Percentiles rank a stretch among this genome's conserved stretches.
Evolutionary conservation across 2,329 filamentous ascomycete species (phyloP).

Genomic region (Rhinocladiella similis): DNA sequence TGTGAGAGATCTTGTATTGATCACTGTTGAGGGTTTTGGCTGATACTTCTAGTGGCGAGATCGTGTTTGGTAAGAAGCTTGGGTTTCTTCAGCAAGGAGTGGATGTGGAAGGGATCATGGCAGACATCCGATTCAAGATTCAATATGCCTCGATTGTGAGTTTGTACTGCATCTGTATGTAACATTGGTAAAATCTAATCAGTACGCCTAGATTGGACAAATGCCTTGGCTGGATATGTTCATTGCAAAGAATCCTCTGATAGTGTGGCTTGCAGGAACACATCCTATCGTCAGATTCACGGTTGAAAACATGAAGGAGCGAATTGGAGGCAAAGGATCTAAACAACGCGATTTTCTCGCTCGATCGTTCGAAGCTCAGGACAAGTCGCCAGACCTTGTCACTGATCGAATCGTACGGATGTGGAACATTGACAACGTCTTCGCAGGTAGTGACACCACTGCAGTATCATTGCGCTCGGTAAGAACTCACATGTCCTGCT

Average conservation of each 20-base stretch:
- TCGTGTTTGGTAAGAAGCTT: constrained; percentile 35
- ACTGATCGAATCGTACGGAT: not conserved
- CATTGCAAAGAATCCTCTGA: constrained; percentile 15
- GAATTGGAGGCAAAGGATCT: constrained; percentile 42
- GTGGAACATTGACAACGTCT: constrained; percentile 3
- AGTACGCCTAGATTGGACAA: constrained; percentile 7
- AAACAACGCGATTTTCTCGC: no score
- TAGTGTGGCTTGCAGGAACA: constrained; percentile 64
- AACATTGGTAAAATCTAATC: no score
- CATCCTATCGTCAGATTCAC: constrained; percentile 73
- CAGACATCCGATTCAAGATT: constrained; percentile 25
- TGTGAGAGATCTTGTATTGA: constrained; percentile 2
- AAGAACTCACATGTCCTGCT: no score
- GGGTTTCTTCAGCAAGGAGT: constrained; percentile 9
- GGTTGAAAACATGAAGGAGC: constrained; percentile 64
- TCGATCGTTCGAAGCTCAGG: not conserved
- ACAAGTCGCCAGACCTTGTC: not conserved
- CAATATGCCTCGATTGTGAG: not conserved
- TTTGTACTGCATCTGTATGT: not conserved
- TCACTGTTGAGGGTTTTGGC: not conserved
- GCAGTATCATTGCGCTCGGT: constrained; percentile 6
- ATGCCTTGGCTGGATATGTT: constrained; percentile 16
- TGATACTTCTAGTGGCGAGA: constrained; percentile 28
- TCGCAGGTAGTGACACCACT: constrained; percentile 19
- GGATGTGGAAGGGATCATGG: constrained; percentile 14